Percentiles rank a stretch among this genome's conserved stretches.
These are phyloP conservation scores for Mortierella sp. DNA, from an alignment of 371 early-diverging fungal species.

Conservation along the genomic window DNA sequence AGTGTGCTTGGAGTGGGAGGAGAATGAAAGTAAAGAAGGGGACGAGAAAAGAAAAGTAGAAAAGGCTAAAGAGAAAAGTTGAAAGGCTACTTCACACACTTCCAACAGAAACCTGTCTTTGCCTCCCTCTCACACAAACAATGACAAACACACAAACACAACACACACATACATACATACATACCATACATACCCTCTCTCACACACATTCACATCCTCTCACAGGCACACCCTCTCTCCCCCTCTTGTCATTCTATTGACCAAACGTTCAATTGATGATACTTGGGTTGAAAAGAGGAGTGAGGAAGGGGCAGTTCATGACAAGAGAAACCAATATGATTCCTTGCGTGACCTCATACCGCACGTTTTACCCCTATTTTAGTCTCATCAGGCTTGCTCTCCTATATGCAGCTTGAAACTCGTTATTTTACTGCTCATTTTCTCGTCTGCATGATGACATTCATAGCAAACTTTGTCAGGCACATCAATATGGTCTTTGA, in stretches of 20 bases:
- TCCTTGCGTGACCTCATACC: not conserved
- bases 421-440: no score
- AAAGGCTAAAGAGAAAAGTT: not conserved
- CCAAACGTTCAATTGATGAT: slow-evolving; percentile 12
- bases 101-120: no score
- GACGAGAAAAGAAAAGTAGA: not conserved
- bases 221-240: no score
- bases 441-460: no score
- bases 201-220: no score
- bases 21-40: not conserved
- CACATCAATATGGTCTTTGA: not conserved
- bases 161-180: not conserved
- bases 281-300: not conserved
- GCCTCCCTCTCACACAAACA: no score
- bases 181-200: no score
- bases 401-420: not conserved
- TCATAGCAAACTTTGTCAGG: no score
- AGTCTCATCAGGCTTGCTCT: not conserved
- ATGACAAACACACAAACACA: not conserved
- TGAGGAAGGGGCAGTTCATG: not conserved
- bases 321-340: not conserved
- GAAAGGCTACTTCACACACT: no score
- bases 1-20: not conserved
- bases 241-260: not conserved
- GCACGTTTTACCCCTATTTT: slow-evolving; percentile 3